Conservation (phyloP, 2,329 filamentous ascomycete species). For the Neurospora sp. region DNA sequence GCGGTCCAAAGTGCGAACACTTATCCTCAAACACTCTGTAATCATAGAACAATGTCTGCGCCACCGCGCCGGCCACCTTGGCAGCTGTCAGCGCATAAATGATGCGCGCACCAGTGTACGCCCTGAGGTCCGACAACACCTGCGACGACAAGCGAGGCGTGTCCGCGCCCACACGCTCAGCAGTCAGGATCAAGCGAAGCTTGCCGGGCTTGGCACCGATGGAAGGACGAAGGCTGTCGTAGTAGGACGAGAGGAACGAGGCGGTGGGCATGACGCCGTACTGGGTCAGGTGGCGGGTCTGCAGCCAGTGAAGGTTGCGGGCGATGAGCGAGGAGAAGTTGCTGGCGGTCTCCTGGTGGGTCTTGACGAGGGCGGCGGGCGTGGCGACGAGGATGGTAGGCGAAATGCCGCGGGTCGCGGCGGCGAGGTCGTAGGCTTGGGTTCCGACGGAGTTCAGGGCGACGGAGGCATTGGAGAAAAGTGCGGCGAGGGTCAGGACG, state of each 20-base stretch:
- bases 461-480: slow-evolving; percentile 76
- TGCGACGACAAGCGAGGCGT: slow-evolving; percentile 55
- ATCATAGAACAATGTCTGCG: slow-evolving; percentile 80
- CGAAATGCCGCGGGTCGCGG: slow-evolving; percentile 63
- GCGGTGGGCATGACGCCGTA: slow-evolving; percentile 65
- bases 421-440: slow-evolving; percentile 55
- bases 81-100: slow-evolving; percentile 77
- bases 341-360: slow-evolving; percentile 51
- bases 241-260: slow-evolving; percentile 50
- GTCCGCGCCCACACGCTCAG: slow-evolving; percentile 57
- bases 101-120: slow-evolving; percentile 70
- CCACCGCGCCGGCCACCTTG: slow-evolving; percentile 78
- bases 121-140: slow-evolving; percentile 68
- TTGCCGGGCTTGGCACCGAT: slow-evolving; percentile 58
- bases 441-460: slow-evolving; percentile 84
- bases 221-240: slow-evolving; percentile 46
- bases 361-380: slow-evolving; percentile 59
- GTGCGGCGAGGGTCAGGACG: slow-evolving; percentile 66
- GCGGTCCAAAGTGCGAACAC: slow-evolving; percentile 68
- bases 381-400: slow-evolving; percentile 78
- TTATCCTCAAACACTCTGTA: slow-evolving; percentile 51
- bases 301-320: slow-evolving; percentile 59
- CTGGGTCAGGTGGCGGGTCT: slow-evolving; percentile 57
- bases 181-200: slow-evolving; percentile 71
- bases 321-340: slow-evolving; percentile 51